Base-by-base conservation (phyloP, 345 rosid genomes). In the Adansonia digitata region DNA sequence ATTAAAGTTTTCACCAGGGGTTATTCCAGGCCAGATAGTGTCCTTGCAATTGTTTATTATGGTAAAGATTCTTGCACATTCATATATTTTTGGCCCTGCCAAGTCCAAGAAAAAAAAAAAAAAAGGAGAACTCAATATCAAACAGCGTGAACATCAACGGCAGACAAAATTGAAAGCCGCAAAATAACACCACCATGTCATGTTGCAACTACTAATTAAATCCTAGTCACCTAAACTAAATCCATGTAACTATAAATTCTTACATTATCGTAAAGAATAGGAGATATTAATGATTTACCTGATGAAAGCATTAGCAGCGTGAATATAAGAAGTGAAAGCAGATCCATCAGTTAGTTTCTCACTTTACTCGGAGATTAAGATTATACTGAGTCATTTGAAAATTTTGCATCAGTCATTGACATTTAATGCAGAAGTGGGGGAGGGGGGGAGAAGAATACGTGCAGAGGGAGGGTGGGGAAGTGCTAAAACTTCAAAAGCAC, bases 11-110 rank as follows among this genome's bases (percentile, higher is more conserved):
- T 85, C 90, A 6, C 90, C 94, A 0, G 89, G 94, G 29, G 80
- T 79, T 9, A 94, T 80, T 31, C 78, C 98, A 0, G 98, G 98
- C 97, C 97, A 94, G 29, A 94, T 63, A n/a, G 76, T 83, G 59
- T 89, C 89, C 43, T 83, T 78, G 78, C 98, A 94, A 42, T 75
- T 37, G 78, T 92, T 94, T 29, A 88, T 73, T 10, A 94, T 84
- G 18, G 98, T 94, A 76, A 92, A 94, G 34, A 84, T 49, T 79
- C 98, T 57, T 7, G 87, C 86, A 18, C 88, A 69, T 35, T 84
- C 87, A 0, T 85, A 74, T 67, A 72, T 31, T 72, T 66, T 68
- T 61, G 82, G 70, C 60, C 86, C 97, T 93, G 80, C 45, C 27
- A 22, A 20, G 48, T 9, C 66, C 74, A 15, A 26, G 49, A 8